Conservation (phyloP, 306 rosid species). For the Lathyrus sativus region DNA sequence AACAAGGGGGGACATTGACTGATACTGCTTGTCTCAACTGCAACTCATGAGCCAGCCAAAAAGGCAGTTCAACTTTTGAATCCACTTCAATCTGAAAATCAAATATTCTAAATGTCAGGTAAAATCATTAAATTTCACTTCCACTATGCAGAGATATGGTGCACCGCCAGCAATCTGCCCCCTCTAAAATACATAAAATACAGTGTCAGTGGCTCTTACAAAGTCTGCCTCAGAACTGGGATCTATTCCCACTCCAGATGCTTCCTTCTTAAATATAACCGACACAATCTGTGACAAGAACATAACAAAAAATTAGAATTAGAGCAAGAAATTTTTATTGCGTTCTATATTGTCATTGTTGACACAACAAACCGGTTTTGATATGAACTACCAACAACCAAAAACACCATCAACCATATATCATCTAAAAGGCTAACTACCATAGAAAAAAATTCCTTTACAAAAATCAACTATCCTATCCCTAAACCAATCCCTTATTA, state of each 20-base stretch:
- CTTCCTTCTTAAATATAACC: constrained; percentile 73
- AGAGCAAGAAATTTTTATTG: constrained; percentile 28
- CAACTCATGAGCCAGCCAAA: constrained; percentile 92
- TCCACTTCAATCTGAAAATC: constrained; percentile 79
- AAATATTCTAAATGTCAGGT: constrained; percentile 41
- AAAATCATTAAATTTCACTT: constrained; percentile 33
- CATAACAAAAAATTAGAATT: constrained; percentile 24
- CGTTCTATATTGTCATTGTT: constrained; percentile 11
- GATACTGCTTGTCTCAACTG: constrained; percentile 73
- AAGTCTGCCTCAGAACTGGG: constrained; percentile 72
- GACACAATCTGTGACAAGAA: constrained; percentile 58
- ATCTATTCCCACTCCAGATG: constrained; percentile 86
- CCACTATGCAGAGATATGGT: constrained; percentile 11
- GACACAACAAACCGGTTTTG: constrained; percentile 4
- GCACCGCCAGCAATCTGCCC: constrained; percentile 30
- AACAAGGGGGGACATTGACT: constrained; percentile 70
- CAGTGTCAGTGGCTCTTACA: constrained; percentile 53
- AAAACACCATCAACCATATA: constrained; percentile 11
- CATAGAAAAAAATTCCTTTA: background rate
- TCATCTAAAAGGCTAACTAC: constrained; percentile 13
- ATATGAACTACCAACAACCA: constrained; percentile 22
- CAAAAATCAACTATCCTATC: constrained; percentile 10
- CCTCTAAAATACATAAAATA: constrained; percentile 11
- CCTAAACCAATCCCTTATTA: constrained; percentile 15
- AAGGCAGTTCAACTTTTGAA: constrained; percentile 88